Evolutionary conservation across 208 protist genomes (phyloP).

Genomic region (Wallacemonas sp.): DNA sequence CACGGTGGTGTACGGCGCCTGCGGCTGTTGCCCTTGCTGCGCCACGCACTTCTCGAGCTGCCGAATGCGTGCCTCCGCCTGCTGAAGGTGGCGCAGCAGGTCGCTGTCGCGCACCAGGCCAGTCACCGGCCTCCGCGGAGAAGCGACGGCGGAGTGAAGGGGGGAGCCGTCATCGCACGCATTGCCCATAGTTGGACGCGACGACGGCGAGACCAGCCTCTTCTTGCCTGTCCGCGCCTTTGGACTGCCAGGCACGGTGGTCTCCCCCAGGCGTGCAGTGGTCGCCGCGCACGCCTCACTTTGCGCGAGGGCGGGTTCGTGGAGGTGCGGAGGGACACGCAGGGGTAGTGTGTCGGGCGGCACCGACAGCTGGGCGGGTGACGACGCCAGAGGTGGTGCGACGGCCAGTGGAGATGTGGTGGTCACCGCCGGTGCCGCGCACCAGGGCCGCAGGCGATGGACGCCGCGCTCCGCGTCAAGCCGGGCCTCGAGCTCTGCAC

Average conservation of each 20-base stretch:
- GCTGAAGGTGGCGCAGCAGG: conserved; percentile 55
- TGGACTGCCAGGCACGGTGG: too few species aligned
- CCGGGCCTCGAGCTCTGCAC: conserved; percentile 14
- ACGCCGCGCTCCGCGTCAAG: background rate
- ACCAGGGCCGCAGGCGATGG: background rate
- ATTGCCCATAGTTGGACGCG: too few species aligned
- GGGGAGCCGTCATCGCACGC: background rate
- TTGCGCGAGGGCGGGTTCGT: too few species aligned
- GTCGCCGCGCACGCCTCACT: too few species aligned
- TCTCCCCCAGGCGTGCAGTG: too few species aligned
- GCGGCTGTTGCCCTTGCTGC: background rate
- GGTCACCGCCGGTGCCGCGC: background rate
- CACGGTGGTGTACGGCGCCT: conserved; percentile 6
- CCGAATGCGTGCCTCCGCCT: conserved; percentile 45
- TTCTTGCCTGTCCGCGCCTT: too few species aligned
- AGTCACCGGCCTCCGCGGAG: background rate
- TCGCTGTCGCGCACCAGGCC: conserved; percentile 67
- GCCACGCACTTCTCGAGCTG: conserved; percentile 32
- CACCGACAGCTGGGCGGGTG: background rate
- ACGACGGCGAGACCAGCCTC: too few species aligned
- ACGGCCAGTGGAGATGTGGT: background rate
- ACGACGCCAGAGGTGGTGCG: background rate
- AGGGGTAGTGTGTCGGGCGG: too few species aligned
- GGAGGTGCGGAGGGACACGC: too few species aligned
- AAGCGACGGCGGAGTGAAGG: background rate